Conservation (phyloP, 331 rosid genomes). For the Phaseolus coccineus region DNA sequence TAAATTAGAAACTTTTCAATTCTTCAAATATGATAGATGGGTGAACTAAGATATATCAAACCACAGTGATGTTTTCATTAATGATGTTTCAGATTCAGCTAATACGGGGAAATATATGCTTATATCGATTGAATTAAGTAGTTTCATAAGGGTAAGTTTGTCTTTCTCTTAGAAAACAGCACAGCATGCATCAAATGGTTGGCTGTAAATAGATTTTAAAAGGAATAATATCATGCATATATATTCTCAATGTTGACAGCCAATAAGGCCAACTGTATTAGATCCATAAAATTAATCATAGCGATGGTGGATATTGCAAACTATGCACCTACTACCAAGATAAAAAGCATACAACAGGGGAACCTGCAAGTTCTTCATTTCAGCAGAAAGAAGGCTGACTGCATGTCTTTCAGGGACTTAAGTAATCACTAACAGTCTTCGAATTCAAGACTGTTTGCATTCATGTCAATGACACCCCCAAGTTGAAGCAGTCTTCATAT, state of each 20-base stretch:
- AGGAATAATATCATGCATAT: conserved; percentile 34
- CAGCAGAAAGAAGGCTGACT: conserved; percentile 54
- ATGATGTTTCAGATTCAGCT: conserved; percentile 19
- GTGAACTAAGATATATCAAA: conserved; percentile 6
- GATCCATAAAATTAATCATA: conserved; percentile 1
- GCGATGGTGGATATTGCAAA: conserved; percentile 30
- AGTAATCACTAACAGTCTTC: conserved; percentile 30
- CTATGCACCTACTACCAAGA: conserved; percentile 1
- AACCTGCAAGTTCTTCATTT: conserved; percentile 68
- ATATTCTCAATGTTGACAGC: conserved; percentile 8
- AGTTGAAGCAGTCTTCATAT: conserved; percentile 32
- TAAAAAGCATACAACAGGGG: conserved; percentile 20
- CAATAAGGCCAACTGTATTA: not conserved
- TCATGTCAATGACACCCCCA: conserved; percentile 20
- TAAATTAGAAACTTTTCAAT: conserved; percentile 9
- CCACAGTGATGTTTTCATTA: not conserved
- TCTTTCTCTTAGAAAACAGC: conserved; percentile 30
- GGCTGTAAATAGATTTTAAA: conserved; percentile 16
- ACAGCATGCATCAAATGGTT: conserved; percentile 16
- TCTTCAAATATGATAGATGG: not conserved
- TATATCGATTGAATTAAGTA: conserved; percentile 9
- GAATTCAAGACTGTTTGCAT: conserved; percentile 32
- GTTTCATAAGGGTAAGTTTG: not conserved
- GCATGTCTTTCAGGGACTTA: conserved; percentile 45
- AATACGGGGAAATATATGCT: conserved; percentile 14